phyloP scores from a whole-genome alignment of 305 asterid genomes.

The Nicotiana rustica region DNA sequence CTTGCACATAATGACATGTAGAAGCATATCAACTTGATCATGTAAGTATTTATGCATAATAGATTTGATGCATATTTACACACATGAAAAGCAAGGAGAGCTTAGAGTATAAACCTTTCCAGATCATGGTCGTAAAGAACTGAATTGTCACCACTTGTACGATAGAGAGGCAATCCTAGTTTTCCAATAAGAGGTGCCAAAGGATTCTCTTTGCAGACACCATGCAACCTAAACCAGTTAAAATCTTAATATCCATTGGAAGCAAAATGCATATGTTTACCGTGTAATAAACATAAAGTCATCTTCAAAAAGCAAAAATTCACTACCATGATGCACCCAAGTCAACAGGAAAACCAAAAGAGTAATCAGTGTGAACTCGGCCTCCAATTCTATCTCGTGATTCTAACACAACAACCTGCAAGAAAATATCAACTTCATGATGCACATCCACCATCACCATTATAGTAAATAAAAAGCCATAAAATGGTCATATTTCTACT shows the following conservation, averaged over 20 bases:
- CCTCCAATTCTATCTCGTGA: constrained; percentile 94
- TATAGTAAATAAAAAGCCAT: constrained; percentile 1
- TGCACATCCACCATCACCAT: constrained; percentile 14
- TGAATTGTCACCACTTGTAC: constrained; percentile 92
- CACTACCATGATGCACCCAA: constrained; percentile 89
- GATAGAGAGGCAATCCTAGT: constrained; percentile 88
- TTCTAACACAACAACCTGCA: constrained; percentile 83
- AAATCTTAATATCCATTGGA: neutral
- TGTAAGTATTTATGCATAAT: constrained; percentile 11
- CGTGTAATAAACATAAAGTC: constrained; percentile 16
- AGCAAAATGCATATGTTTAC: constrained; percentile 8
- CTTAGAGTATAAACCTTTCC: constrained; percentile 62
- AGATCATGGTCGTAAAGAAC: constrained; percentile 92
- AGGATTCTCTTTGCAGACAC: constrained; percentile 91
- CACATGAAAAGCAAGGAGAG: constrained; percentile 5
- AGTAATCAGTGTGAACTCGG: constrained; percentile 85
- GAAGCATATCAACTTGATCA: constrained; percentile 20
- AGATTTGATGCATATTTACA: neutral
- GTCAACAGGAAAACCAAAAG: constrained; percentile 94
- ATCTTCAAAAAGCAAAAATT: neutral
- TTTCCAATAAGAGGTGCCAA: constrained; percentile 83
- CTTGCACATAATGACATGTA: constrained; percentile 8
- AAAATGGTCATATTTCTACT: constrained; percentile 2
- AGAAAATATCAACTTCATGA: constrained; percentile 30
- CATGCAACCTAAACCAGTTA: constrained; percentile 73